phyloP scores from a whole-genome alignment of 225 moss, liverwort and hornwort genomes.

The Thuidium tamariscinum region DNA sequence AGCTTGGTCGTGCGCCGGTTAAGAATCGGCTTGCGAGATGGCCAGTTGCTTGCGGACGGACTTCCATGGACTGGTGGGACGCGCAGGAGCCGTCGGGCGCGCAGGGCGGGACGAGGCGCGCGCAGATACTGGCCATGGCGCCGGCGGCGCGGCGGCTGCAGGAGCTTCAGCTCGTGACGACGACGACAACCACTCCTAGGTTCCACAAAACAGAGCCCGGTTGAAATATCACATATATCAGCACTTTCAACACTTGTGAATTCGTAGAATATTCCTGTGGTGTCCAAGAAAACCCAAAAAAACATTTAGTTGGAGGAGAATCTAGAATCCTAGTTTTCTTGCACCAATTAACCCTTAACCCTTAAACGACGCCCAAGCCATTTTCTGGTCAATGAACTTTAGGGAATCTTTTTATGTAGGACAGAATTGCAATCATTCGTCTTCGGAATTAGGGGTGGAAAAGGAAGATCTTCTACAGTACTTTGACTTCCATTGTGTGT shows the following conservation, averaged over 20 bases:
- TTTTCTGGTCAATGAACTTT: too few relatives aligned
- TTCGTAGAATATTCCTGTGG: neutral
- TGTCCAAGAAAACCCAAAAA: too few relatives aligned
- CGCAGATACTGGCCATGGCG: conserved; percentile 15
- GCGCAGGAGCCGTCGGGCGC: neutral
- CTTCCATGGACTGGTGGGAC: neutral
- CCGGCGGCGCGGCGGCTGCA: neutral
- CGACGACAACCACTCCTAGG: neutral
- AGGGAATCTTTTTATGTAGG: too few relatives aligned
- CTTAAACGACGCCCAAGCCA: too few relatives aligned
- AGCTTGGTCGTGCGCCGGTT: neutral
- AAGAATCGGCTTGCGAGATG: neutral
- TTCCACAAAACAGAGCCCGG: neutral
- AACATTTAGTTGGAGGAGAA: neutral
- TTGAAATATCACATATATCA: neutral
- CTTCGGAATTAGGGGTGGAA: too few relatives aligned
- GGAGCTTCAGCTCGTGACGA: neutral
- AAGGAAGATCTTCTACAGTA: too few relatives aligned
- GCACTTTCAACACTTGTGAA: neutral
- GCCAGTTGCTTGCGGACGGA: neutral
- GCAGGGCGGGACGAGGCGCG: neutral
- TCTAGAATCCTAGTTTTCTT: neutral
- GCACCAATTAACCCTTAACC: too few relatives aligned
- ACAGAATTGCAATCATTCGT: too few relatives aligned
- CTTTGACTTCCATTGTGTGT: too few relatives aligned